Evolutionary conservation across 1,284 basidiomycete genomes (phyloP).

Genomic region (Cronartium quercuum): DNA sequence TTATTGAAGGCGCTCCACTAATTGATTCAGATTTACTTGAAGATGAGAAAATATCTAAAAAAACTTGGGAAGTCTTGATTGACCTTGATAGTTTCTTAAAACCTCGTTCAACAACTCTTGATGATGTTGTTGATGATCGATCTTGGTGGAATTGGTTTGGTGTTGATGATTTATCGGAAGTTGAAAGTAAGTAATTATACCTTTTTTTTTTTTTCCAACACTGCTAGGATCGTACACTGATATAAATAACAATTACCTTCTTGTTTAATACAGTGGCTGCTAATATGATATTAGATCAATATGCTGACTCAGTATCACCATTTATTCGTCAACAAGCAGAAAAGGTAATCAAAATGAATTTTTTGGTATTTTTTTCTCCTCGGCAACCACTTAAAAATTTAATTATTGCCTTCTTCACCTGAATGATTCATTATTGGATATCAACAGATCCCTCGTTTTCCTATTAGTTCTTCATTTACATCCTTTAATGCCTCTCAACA

Average conservation of each 20-base stretch:
- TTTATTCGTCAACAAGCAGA: constrained; percentile 14
- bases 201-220: too few species aligned
- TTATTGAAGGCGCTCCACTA: constrained; percentile 14
- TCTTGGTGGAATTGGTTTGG: constrained; percentile 32
- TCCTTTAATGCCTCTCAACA: neutral
- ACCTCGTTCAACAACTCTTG: neutral
- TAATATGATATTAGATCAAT: constrained; percentile 28
- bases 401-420: too few species aligned
- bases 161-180: constrained; percentile 7
- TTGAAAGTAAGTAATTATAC: constrained; percentile 24
- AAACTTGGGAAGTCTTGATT: too few species aligned
- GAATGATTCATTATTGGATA: too few species aligned
- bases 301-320: constrained; percentile 1
- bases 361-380: neutral
- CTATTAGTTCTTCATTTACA: neutral
- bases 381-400: too few species aligned
- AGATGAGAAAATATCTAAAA: too few species aligned
- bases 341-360: constrained; percentile 4
- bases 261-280: constrained; percentile 5
- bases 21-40: neutral
- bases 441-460: neutral
- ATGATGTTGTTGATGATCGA: neutral
- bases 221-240: too few species aligned
- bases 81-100: too few species aligned
- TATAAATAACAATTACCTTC: too few species aligned